Conservation (phyloP, 1,284 basidiomycete genomes). For the Puccinia horiana region DNA sequence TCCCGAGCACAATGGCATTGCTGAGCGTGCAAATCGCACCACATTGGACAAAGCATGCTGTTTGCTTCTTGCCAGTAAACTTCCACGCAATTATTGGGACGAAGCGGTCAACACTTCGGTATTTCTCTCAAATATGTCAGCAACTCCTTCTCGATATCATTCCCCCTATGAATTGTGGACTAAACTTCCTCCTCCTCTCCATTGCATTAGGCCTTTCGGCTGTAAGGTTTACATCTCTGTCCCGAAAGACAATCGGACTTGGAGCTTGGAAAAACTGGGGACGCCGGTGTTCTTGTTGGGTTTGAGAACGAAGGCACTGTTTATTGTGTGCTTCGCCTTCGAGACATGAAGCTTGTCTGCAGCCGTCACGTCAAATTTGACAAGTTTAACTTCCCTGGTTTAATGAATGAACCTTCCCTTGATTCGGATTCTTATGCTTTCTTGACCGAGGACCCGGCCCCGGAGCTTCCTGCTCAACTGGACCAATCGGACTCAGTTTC, state of each 20-base stretch:
- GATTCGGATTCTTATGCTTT: no score
- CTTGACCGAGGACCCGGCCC: no score
- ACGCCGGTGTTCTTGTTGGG: no score
- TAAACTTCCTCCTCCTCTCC: neutral
- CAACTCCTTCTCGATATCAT: neutral
- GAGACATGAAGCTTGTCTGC: neutral
- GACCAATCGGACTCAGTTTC: no score
- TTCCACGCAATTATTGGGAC: slow-evolving; percentile 1
- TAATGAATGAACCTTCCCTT: no score
- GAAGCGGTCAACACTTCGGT: neutral
- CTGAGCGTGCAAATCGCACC: slow-evolving; percentile 20
- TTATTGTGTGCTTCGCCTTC: no score
- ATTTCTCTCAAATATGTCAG: neutral
- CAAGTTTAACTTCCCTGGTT: no score
- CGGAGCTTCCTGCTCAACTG: no score
- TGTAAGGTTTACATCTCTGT: neutral
- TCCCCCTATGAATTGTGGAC: neutral
- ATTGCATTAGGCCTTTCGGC: neutral
- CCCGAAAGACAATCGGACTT: neutral
- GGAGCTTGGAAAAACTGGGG: no score
- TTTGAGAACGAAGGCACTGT: neutral
- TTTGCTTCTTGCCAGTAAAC: neutral
- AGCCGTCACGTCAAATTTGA: no score
- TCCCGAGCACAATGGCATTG: slow-evolving; percentile 6
- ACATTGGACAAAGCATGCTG: slow-evolving; percentile 5